Evolutionary conservation across 208 protist species (phyloP).

Genomic region (Leishmania guyanensis): DNA sequence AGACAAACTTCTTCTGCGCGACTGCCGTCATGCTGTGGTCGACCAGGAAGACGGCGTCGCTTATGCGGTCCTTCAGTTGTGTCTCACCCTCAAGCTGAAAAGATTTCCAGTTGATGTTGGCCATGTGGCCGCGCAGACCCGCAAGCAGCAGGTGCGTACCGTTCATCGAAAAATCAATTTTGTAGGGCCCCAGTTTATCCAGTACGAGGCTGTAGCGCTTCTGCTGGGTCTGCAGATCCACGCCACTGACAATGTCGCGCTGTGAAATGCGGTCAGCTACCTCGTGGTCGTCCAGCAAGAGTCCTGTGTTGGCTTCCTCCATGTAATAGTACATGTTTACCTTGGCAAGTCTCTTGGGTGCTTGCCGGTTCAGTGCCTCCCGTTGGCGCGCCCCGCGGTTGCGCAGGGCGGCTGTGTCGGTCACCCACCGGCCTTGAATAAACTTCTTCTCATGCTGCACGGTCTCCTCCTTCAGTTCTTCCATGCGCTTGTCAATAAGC

Average conservation of each 20-base stretch:
- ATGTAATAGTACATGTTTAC: slow-evolving; percentile 67
- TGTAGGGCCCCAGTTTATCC: slow-evolving; percentile 95
- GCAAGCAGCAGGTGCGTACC: slow-evolving; percentile 94
- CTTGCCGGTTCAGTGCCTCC: slow-evolving; percentile 60
- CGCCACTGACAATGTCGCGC: slow-evolving; percentile 80
- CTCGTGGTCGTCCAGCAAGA: slow-evolving; percentile 87
- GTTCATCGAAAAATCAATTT: slow-evolving; percentile 93
- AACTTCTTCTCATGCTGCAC: slow-evolving; percentile 53
- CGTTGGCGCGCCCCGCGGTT: slow-evolving; percentile 54
- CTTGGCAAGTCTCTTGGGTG: slow-evolving; percentile 70
- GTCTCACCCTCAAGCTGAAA: slow-evolving; percentile 93
- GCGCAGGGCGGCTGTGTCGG: slow-evolving; percentile 66
- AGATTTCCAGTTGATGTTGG: slow-evolving; percentile 95
- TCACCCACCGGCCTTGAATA: slow-evolving; percentile 81
- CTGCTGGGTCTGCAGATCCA: slow-evolving; percentile 92
- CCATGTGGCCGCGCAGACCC: slow-evolving; percentile 96
- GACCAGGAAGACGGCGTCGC: slow-evolving; percentile 96
- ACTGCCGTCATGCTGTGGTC: slow-evolving; percentile 98
- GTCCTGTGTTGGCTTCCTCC: slow-evolving; percentile 67
- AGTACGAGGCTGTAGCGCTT: slow-evolving; percentile 95
- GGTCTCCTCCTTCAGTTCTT: slow-evolving; percentile 49
- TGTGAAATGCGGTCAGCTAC: slow-evolving; percentile 94
- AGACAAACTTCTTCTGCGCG: slow-evolving; percentile 98
- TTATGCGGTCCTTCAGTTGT: slow-evolving; percentile 93
- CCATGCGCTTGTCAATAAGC: slow-evolving; percentile 50